Base-by-base conservation (phyloP, 2,329 filamentous ascomycete genomes). In the Dothistroma pini region DNA sequence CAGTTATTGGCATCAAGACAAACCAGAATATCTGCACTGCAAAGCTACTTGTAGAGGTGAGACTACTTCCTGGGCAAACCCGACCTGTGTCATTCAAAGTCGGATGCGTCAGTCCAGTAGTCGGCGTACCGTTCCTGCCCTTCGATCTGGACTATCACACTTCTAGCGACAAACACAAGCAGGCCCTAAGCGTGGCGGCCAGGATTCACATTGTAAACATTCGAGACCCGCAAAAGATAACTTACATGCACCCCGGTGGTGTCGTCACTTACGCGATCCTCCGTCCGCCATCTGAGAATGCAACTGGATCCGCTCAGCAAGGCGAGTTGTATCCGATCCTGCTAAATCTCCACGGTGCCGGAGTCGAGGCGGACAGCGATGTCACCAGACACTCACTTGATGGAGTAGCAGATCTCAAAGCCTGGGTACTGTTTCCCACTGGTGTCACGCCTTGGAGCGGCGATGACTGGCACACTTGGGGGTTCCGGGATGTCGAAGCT, bases 401-500 rank as follows among this genome's bases (percentile, higher is more conserved):
- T 68, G 72, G 74, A 21, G 73, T 83, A 1, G 76, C 80, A 22
- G 78, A 84, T 61, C 71, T 85, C 22, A 82, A 80, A 62, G 79
- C 82, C 2, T 86, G 83, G 82, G 74, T 81, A 1, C 56, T 86
- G 16, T 80, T 83, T 65, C 83, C 84, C 10, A 82, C 80, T 3
- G 84, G 84, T 22, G 82, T 81, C 16, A 86, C 83, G 19, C 72
- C 81, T 6, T 86, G 84, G 84, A 83, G 81, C 65, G 80, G 81
- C 25, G 84, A 86, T 70, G 84, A 86, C 66, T 86, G 84, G 84
- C 84, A 86, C 68, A 79, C 75, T 5, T 86, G 83, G 82, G 84
- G 83, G 0, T 80, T 81, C 64, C 75, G 79, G 21, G 84, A 86
- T 70, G 76, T 83, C 31, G 77, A 84, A 71, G 81, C 81, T 64